phyloP scores from a whole-genome alignment of 495 filamentous ascomycete species.

The Penicillium robsamsonii region DNA sequence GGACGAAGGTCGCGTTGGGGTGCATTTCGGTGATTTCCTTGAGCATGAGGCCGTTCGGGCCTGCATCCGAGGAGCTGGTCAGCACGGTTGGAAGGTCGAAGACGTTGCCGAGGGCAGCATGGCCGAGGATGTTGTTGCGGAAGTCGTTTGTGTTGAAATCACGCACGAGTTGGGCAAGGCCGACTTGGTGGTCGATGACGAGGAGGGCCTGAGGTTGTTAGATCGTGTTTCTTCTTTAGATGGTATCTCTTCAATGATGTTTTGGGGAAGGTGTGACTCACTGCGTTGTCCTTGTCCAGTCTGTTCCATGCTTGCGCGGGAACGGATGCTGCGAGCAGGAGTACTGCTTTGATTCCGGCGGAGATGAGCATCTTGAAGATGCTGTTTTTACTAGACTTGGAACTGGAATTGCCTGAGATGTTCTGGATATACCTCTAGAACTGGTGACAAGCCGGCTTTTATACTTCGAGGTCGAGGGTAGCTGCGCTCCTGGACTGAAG shows the following conservation, averaged over 20 bases:
- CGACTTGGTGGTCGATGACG: constrained; percentile 71
- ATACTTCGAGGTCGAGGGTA: neutral
- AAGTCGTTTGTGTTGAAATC: constrained; percentile 63
- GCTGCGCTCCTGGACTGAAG: neutral
- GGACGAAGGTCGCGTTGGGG: constrained; percentile 64
- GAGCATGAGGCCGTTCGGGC: constrained; percentile 65
- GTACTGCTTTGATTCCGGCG: constrained; percentile 12
- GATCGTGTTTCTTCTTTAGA: neutral
- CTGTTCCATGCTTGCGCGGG: constrained; percentile 36
- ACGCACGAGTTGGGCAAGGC: constrained; percentile 62
- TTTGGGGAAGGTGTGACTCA: constrained; percentile 23
- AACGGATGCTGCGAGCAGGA: constrained; percentile 20
- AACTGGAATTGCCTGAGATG: neutral
- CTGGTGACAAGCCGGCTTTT: neutral
- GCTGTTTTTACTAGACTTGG: neutral
- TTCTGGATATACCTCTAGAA: neutral
- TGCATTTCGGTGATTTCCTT: constrained; percentile 69
- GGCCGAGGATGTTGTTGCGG: constrained; percentile 66
- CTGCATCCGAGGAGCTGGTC: constrained; percentile 63
- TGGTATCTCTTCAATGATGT: neutral
- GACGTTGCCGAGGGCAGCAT: constrained; percentile 62
- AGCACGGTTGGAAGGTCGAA: constrained; percentile 70
- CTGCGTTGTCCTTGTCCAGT: constrained; percentile 57
- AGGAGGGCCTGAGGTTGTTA: constrained; percentile 47
- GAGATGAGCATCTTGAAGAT: constrained; percentile 19